Conservation (phyloP, 371 early-diverging fungal genomes). For the Batkoa obscura region DNA sequence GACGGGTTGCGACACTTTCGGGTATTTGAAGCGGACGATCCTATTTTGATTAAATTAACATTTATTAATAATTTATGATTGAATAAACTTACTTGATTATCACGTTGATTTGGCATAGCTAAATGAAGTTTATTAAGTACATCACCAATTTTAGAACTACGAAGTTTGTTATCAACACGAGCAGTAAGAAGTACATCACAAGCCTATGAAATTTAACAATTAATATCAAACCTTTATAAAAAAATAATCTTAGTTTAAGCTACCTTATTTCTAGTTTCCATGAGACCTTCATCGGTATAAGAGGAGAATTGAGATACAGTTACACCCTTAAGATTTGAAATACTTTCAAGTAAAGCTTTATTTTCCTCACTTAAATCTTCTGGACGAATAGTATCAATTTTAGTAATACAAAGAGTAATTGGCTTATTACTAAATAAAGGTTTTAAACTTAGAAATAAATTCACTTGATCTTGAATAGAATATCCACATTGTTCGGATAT, state of each 20-base stretch:
- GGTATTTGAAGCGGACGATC: constrained; percentile 78
- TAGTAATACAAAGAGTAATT: constrained; percentile 90
- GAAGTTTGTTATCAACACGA: constrained; percentile 91
- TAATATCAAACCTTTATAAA: neutral
- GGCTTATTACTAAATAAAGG: constrained; percentile 99
- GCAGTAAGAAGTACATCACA: constrained; percentile 84
- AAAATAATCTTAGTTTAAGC: neutral
- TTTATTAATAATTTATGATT: neutral
- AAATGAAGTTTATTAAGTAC: constrained; percentile 91
- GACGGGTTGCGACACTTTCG: constrained; percentile 34
- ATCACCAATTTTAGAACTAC: constrained; percentile 71
- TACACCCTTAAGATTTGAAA: constrained; percentile 44
- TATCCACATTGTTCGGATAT: constrained; percentile 99
- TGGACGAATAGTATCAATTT: constrained; percentile 80
- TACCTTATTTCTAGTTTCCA: constrained; percentile 69
- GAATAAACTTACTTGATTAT: constrained; percentile 29
- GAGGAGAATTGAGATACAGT: constrained; percentile 71
- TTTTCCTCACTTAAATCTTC: constrained; percentile 67
- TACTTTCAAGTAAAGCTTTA: constrained; percentile 46
- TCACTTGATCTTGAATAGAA: constrained; percentile 83
- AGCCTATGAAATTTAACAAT: constrained; percentile 21
- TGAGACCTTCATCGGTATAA: constrained; percentile 87
- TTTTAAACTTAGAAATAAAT: constrained; percentile 89
- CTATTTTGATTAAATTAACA: neutral
- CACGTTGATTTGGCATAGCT: constrained; percentile 71